These are phyloP conservation scores for Phytophthora citricola DNA, from an alignment of 352 stramenopile genomes.

Conservation along the genomic window DNA sequence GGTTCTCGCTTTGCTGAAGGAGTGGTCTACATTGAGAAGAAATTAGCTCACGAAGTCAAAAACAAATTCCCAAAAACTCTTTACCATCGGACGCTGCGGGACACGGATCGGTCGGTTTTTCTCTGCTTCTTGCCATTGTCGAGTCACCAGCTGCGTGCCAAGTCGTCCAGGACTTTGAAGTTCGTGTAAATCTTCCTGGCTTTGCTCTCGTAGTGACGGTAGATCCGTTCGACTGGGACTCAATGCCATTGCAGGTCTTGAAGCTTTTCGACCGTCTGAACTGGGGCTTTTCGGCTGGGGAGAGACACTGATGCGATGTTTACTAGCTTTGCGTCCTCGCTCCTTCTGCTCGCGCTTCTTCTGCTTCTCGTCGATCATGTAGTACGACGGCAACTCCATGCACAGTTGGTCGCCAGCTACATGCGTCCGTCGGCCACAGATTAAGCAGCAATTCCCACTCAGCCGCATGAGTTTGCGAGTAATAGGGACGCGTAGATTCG, in stretches of 20 bases:
- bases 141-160: conserved; percentile 54
- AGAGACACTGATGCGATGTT: conserved; percentile 60
- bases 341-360: conserved; percentile 57
- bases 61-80: too few relatives aligned
- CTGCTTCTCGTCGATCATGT: conserved; percentile 71
- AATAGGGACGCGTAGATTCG: conserved; percentile 73
- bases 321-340: conserved; percentile 45
- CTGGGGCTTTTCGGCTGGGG: conserved; percentile 6
- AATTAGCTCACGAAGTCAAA: background rate
- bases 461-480: conserved; percentile 87
- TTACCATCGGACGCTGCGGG: conserved; percentile 41
- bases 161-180: conserved; percentile 36
- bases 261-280: conserved; percentile 1
- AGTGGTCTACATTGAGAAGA: conserved; percentile 34
- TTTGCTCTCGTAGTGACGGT: conserved; percentile 35
- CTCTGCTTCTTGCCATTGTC: conserved; percentile 65
- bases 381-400: conserved; percentile 74
- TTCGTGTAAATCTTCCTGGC: conserved; percentile 14
- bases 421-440: conserved; percentile 75
- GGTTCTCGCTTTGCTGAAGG: conserved; percentile 27
- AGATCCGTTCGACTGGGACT: conserved; percentile 25
- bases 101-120: conserved; percentile 40
- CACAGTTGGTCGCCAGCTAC: conserved; percentile 81
- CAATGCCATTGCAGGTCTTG: conserved; percentile 12
- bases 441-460: conserved; percentile 80